These are phyloP conservation scores for Ogataea thermomethanolica DNA, from an alignment of 805 yeast genomes.

Conservation along the genomic window DNA sequence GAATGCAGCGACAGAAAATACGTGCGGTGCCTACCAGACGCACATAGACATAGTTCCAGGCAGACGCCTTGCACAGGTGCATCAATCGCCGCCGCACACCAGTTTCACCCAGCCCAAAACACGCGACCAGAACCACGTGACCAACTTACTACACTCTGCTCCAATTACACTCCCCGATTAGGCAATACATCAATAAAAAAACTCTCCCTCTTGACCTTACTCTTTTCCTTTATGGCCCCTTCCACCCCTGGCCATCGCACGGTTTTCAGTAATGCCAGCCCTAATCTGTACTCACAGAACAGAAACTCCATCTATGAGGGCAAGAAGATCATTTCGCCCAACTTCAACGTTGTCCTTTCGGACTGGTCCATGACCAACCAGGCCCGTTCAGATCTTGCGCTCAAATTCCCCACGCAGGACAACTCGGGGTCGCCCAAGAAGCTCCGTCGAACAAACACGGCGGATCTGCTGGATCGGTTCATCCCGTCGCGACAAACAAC, in stretches of 20 bases:
- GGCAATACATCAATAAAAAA: constrained; percentile 9
- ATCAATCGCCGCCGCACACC: not conserved
- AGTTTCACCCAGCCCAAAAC: not conserved
- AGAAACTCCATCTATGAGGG: constrained; percentile 30
- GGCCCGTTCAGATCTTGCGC: constrained; percentile 8
- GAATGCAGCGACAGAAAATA: too few species aligned
- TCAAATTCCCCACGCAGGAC: constrained; percentile 9
- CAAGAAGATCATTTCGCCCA: constrained; percentile 33
- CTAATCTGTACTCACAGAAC: constrained; percentile 27
- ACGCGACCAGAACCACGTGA: not conserved
- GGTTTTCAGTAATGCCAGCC: constrained; percentile 32
- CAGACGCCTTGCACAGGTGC: not conserved
- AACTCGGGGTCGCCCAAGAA: constrained; percentile 25
- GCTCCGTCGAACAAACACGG: constrained; percentile 33
- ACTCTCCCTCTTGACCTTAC: constrained; percentile 4
- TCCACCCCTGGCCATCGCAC: constrained; percentile 28
- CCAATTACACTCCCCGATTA: constrained; percentile 10
- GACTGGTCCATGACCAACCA: constrained; percentile 31
- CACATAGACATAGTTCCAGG: not conserved
- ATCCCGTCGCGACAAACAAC: constrained; percentile 55
- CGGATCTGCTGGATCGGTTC: constrained; percentile 48
- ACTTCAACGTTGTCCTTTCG: constrained; percentile 33
- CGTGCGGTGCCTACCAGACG: not conserved
- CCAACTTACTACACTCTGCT: not conserved
- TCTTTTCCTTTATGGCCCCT: constrained; percentile 8